A percentile compares a stretch with the other conserved stretches of the same genome.
These are phyloP conservation scores for Nadsonia starkeyi-henricii DNA, from an alignment of 1,139 yeast species.

Conservation along the genomic window DNA sequence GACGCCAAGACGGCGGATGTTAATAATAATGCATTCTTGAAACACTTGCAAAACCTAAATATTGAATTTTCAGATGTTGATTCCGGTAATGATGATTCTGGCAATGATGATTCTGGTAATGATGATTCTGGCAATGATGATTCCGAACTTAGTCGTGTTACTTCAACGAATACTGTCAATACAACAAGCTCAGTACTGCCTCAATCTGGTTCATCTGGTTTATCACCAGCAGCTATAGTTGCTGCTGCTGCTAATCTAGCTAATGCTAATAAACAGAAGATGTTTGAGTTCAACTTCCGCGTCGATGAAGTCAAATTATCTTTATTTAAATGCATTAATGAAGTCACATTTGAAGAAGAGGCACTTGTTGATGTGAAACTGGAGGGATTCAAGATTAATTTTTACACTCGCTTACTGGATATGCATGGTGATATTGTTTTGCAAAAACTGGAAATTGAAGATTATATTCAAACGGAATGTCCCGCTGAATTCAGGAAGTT, in stretches of 20 bases:
- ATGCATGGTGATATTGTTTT: constrained; percentile 56
- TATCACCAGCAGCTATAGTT: constrained; percentile 4
- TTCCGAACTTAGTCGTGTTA: not conserved
- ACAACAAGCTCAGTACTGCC: not conserved
- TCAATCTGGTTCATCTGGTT: not conserved
- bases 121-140: not conserved
- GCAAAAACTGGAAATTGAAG: constrained; percentile 56
- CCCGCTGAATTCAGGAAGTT: constrained; percentile 53
- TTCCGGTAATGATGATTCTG: not conserved
- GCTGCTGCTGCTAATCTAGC: constrained; percentile 7
- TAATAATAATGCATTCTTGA: not conserved
- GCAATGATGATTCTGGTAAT: not conserved
- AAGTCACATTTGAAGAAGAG: constrained; percentile 46
- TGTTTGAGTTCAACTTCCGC: constrained; percentile 56
- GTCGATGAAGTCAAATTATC: constrained; percentile 52
- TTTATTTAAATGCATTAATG: constrained; percentile 53
- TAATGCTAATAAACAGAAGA: constrained; percentile 33
- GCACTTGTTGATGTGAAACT: constrained; percentile 63
- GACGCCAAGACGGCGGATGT: not conserved
- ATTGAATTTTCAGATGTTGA: not conserved
- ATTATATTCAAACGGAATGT: constrained; percentile 54
- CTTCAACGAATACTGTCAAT: not conserved
- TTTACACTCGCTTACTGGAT: constrained; percentile 43
- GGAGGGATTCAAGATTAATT: constrained; percentile 45
- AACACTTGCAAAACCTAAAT: not conserved